Evolutionary conservation across 2,329 filamentous ascomycete species (phyloP).

Genomic region (Pseudogymnoascus sp.): DNA sequence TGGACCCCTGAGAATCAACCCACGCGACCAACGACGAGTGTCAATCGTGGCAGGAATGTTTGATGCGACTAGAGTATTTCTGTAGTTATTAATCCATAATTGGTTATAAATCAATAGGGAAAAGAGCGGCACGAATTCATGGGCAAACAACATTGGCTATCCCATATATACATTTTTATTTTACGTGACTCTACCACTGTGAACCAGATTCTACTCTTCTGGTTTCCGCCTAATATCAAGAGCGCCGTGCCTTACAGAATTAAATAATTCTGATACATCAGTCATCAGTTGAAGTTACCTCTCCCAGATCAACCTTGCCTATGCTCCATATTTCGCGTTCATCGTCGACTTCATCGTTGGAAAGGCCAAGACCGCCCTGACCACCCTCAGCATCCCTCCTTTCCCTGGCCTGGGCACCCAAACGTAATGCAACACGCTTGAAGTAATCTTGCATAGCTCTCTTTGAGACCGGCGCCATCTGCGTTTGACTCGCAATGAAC

Average conservation of each 20-base stretch:
- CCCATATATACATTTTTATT: constrained; percentile 1
- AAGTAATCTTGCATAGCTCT: constrained; percentile 96
- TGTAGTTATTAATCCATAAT: not conserved
- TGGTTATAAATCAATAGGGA: not conserved
- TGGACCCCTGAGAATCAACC: not conserved
- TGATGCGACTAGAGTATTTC: not conserved
- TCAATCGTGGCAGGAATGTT: not conserved
- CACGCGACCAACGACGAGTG: not conserved
- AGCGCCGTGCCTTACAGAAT: not conserved
- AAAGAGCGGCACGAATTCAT: not conserved
- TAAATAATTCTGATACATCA: constrained; percentile 8
- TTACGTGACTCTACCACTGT: not conserved
- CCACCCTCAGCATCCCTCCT: constrained; percentile 87
- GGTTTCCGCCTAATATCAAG: not conserved
- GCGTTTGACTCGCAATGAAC: constrained; percentile 66
- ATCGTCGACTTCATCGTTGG: constrained; percentile 88
- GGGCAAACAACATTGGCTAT: not conserved
- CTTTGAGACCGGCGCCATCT: constrained; percentile 65
- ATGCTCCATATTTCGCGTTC: constrained; percentile 95
- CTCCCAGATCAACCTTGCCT: constrained; percentile 77
- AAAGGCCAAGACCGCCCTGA: constrained; percentile 74
- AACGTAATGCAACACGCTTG: constrained; percentile 77
- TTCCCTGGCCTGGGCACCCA: constrained; percentile 83
- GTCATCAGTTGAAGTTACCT: constrained; percentile 33
- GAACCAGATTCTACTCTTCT: not conserved